Conservation (phyloP, 148 eudicot genomes). For the Chenopodium formosanum region DNA sequence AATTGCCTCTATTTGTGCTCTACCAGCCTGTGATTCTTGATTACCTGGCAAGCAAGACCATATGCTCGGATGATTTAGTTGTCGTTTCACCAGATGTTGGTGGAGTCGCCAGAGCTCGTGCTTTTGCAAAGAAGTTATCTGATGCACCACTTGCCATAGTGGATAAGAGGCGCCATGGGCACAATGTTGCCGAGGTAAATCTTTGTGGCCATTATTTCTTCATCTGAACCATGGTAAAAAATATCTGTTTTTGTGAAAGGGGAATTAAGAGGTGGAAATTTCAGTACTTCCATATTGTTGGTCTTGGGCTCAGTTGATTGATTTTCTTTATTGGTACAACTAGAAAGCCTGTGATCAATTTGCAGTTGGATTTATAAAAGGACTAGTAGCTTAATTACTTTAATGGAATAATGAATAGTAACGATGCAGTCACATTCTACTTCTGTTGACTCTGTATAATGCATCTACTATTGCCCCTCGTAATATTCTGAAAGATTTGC, state of each 20-base stretch:
- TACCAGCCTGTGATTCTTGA: conserved; percentile 86
- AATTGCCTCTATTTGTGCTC: conserved; percentile 15
- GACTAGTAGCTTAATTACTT: not conserved
- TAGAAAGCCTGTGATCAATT: not conserved
- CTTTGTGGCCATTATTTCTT: not conserved
- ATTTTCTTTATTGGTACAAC: not conserved
- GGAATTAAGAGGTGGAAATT: not conserved
- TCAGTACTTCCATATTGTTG: not conserved
- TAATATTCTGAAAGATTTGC: conserved; percentile 14
- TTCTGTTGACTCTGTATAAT: not conserved
- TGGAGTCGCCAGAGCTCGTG: conserved; percentile 97
- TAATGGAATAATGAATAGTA: not conserved
- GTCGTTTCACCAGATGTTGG: conserved; percentile 99
- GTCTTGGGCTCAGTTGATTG: not conserved
- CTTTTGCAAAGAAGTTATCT: conserved; percentile 90
- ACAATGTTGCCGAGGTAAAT: conserved; percentile 89
- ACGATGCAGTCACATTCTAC: not conserved
- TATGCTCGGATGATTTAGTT: conserved; percentile 71
- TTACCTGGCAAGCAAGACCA: conserved; percentile 91
- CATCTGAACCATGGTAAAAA: not conserved
- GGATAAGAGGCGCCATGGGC: conserved; percentile 95
- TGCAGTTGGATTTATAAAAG: not conserved
- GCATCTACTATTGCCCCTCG: not conserved
- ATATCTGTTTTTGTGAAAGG: not conserved
- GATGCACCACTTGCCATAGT: conserved; percentile 98